Conservation (phyloP, 2,329 filamentous ascomycete species). For the Allantophomopsis lycopodina region DNA sequence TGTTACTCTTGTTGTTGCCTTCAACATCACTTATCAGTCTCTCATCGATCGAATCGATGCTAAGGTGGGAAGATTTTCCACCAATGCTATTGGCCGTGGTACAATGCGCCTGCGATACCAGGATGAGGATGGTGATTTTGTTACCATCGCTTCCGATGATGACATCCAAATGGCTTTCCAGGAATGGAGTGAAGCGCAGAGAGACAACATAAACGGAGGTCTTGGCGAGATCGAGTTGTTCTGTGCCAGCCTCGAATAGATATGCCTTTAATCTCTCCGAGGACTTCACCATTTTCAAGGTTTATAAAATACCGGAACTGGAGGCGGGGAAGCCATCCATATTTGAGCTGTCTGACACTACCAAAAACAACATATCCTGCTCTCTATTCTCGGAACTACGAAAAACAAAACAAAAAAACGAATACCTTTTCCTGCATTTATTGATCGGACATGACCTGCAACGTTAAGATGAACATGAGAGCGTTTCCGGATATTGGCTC, state of each 20-base stretch:
- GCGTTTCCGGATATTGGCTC: too few species aligned
- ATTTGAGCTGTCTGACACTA: too few species aligned
- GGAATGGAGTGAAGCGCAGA: constrained; percentile 74
- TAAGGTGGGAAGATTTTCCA: constrained; percentile 79
- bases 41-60: constrained; percentile 92
- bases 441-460: too few species aligned
- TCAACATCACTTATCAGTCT: constrained; percentile 88
- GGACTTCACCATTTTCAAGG: too few species aligned
- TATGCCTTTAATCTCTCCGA: neutral
- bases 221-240: constrained; percentile 86
- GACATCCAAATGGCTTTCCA: constrained; percentile 93
- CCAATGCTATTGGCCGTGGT: constrained; percentile 68
- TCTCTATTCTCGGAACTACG: too few species aligned
- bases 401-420: too few species aligned
- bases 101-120: constrained; percentile 79
- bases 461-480: too few species aligned
- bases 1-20: constrained; percentile 88
- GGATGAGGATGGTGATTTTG: constrained; percentile 85
- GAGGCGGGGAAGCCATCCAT: too few species aligned
- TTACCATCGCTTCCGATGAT: constrained; percentile 89
- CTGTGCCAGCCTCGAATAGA: constrained; percentile 38
- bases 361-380: too few species aligned
- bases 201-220: constrained; percentile 47
- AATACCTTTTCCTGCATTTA: too few species aligned
- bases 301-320: too few species aligned